Conservation (phyloP, 1,139 yeast species). For the Pichia sp. region DNA sequence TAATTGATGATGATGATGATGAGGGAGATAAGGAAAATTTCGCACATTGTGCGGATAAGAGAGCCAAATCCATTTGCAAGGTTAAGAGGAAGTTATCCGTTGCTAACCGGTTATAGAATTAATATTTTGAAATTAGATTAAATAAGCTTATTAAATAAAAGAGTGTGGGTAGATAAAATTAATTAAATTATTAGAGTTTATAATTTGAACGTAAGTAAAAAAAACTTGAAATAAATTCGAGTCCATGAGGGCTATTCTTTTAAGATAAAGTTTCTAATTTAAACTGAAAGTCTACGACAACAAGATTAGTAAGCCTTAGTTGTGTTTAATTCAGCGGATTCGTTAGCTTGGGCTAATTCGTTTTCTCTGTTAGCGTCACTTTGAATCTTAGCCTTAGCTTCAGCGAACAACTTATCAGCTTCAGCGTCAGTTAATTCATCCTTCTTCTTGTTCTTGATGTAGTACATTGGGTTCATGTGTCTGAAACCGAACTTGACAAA, state of each 20-base stretch:
- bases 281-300: neutral
- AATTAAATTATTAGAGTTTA: too few species aligned
- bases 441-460: slow-evolving; percentile 67
- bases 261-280: too few species aligned
- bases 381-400: slow-evolving; percentile 38
- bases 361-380: slow-evolving; percentile 27
- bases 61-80: neutral
- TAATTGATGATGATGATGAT: neutral
- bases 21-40: neutral
- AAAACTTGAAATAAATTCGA: too few species aligned
- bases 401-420: slow-evolving; percentile 51
- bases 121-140: too few species aligned
- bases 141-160: too few species aligned
- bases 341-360: slow-evolving; percentile 3
- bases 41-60: neutral
- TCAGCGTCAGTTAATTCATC: slow-evolving; percentile 53
- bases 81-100: slow-evolving; percentile 5
- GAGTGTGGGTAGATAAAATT: too few species aligned
- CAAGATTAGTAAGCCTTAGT: slow-evolving; percentile 1
- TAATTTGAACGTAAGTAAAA: too few species aligned
- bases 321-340: neutral
- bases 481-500: slow-evolving; percentile 48
- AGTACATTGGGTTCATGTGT: slow-evolving; percentile 69
- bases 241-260: neutral
- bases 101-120: neutral